Evolutionary conservation across 163 green algal genomes (phyloP), one percentile per base, ranked within the genome.

Genomic region (Prototheca cutis): DNA sequence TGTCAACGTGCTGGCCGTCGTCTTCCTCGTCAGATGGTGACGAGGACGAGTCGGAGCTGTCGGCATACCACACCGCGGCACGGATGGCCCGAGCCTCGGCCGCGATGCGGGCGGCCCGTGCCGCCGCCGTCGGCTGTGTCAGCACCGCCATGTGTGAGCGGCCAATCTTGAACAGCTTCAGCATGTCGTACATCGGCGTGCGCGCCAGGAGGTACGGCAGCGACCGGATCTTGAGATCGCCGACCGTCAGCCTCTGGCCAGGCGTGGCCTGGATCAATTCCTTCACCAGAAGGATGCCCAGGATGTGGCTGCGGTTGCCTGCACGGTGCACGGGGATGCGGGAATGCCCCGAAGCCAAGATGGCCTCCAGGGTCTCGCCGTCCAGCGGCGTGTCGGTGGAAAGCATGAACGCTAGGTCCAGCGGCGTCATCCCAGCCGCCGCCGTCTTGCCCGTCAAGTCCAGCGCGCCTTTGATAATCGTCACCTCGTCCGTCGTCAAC

Each of bases 81-180:
- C 5, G n/a, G 7, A 19, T 6, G n/a, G 19, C 8, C 29, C 29
- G 18, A 4, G 24, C 40, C 33, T 65, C 31, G 24, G 47, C 56
- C 28, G 34, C 33, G 4, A 21, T 23, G 32, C 57, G 45, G 55
- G 56, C 45, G 34, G 28, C 39, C 15, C 48, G 58, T 4, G 68
- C 59, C 48, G 62, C 53, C 8, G 23, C 40, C 25, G 58, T 62
- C 21, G 74, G 77, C 55, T 74, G 53, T 3, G 73, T 82, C 51
- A 96, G 83, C 53, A 96, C 71, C 23, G 86, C 88, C 78, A 96
- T 95, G 76, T 96, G 89, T 28, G 61, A 83, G 32, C 86, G 75
- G 21, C 90, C 88, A 4, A 84, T 91, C 70, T 95, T 79, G 69
- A 97, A 95, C n/a, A 97, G 83, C 61, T 84, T 82, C 8, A 97